Base-by-base conservation (phyloP, 768 basidiomycete species). In the Dacryopinax spathularia region DNA sequence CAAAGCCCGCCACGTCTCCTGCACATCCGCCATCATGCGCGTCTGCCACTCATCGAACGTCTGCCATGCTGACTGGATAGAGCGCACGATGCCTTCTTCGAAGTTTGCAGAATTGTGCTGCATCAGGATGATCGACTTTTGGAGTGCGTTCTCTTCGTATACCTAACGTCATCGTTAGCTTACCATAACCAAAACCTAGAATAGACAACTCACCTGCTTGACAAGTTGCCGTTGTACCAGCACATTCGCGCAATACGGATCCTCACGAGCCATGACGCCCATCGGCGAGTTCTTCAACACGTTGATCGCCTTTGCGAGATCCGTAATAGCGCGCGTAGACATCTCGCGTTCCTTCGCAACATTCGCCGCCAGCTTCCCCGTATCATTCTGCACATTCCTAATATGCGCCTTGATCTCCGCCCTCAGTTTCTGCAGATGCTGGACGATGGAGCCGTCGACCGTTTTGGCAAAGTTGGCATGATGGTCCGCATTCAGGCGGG, bases 361-460 rank as follows among this genome's bases (percentile, higher is more conserved):
- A 64, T 80, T 82, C 0, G 89, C 85, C 1, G 93, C 93, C 13
- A 95, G 82, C 73, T 89, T 92, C 10, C 91, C 94, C 0, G 93
- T 96, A 72, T 94, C 93, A 67, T 93, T 95, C 81, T 95, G 92
- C 10, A 97, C 85, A 66, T 91, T 91, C 87, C 90, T 93, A 73
- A 99, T 88, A 74, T 99, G 96, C 1, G 94, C 95, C 76, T 97
- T 98, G 74, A 99, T 92, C 75, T 99, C 96, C 1, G 84, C 78
- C 33, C 87, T 78, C n/a, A 98, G 81, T 75, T 98, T 98, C 75
- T 96, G 88, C 9, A 99, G 81, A 73, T 98, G 96, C 73, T 97
- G 93, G 1, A 99, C 95, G 70, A 98, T 97, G 3, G 92, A 95
- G 33, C 87, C 88, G 68, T 99, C 94, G 71, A 99, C 88, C 5